A percentile compares a stretch with the other conserved stretches of the same genome.
Evolutionary conservation across 2,329 filamentous ascomycete species (phyloP).

Genomic region (Hymenoscyphus scutula): DNA sequence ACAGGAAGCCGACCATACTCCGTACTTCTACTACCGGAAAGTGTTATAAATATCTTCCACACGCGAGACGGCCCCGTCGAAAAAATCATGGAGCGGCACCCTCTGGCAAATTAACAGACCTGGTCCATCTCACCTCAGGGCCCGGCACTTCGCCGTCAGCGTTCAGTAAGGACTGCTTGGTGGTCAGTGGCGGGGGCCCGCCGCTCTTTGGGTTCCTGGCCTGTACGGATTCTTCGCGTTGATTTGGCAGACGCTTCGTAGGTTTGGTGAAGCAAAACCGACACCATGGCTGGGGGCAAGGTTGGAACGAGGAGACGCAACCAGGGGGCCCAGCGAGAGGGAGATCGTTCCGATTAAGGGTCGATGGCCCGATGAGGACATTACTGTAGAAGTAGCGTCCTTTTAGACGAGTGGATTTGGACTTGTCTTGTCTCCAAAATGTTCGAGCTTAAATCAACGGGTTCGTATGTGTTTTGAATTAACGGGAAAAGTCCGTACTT

Average conservation of each 20-base stretch:
- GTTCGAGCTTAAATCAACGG: neutral
- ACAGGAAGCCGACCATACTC: too few relatives aligned
- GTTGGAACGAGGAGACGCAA: conserved; percentile 11
- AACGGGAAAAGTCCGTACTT: neutral
- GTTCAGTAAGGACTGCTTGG: neutral
- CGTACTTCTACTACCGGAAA: too few relatives aligned
- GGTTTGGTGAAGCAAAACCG: conserved; percentile 17
- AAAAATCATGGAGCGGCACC: neutral
- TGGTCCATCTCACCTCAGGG: neutral
- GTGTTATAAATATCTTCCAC: neutral
- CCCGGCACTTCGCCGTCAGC: conserved; percentile 3
- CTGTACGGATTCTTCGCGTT: conserved; percentile 6
- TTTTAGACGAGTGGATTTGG: neutral
- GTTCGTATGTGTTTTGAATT: neutral
- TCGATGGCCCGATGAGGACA: conserved; percentile 12
- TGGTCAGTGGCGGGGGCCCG: neutral
- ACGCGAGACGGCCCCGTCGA: neutral
- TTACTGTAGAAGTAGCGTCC: too few relatives aligned
- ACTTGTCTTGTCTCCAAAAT: neutral
- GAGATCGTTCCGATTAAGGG: conserved; percentile 13
- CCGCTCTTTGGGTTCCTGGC: conserved; percentile 13
- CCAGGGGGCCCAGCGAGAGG: conserved; percentile 7
- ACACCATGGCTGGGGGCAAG: conserved; percentile 17
- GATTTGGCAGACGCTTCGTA: neutral
- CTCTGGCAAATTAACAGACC: neutral